Percentiles rank a stretch among this genome's conserved stretches.
These are phyloP conservation scores for Colletotrichum limetticola DNA, from an alignment of 2,329 filamentous ascomycete genomes.

Conservation along the genomic window DNA sequence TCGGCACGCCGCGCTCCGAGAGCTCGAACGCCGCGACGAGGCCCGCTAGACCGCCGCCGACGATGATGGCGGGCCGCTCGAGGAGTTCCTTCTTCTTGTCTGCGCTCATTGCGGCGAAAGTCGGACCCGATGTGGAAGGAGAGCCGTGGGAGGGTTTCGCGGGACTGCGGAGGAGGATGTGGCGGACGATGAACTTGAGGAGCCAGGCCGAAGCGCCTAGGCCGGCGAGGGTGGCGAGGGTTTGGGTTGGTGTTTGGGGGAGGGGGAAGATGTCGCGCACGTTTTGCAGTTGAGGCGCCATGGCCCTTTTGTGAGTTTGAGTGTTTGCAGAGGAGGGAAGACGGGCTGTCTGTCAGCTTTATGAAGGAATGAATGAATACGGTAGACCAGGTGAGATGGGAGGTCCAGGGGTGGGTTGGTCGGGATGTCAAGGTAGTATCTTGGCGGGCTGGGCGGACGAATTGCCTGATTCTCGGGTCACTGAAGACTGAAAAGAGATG, in stretches of 20 bases:
- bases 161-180: constrained; percentile 30
- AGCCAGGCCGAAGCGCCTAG: constrained; percentile 30
- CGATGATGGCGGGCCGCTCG: constrained; percentile 60
- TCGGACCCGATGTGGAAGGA: constrained; percentile 22
- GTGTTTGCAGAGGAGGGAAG: neutral
- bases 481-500: constrained; percentile 8
- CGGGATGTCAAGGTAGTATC: neutral
- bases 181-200: constrained; percentile 30
- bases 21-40: constrained; percentile 70
- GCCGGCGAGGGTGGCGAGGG: constrained; percentile 26
- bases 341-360: neutral
- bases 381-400: neutral
- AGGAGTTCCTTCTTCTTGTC: constrained; percentile 20
- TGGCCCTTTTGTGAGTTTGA: neutral
- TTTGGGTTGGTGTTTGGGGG: constrained; percentile 25
- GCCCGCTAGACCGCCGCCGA: constrained; percentile 68
- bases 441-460: constrained; percentile 1
- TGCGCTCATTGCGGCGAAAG: constrained; percentile 25
- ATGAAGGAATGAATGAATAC: neutral
- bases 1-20: constrained; percentile 58
- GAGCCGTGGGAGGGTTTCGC: constrained; percentile 22
- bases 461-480: constrained; percentile 1
- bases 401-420: neutral
- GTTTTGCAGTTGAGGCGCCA: constrained; percentile 10
- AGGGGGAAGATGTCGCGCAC: constrained; percentile 19